Evolutionary conservation across 768 basidiomycete species (phyloP).

Genomic region (Cubamyces sp.): DNA sequence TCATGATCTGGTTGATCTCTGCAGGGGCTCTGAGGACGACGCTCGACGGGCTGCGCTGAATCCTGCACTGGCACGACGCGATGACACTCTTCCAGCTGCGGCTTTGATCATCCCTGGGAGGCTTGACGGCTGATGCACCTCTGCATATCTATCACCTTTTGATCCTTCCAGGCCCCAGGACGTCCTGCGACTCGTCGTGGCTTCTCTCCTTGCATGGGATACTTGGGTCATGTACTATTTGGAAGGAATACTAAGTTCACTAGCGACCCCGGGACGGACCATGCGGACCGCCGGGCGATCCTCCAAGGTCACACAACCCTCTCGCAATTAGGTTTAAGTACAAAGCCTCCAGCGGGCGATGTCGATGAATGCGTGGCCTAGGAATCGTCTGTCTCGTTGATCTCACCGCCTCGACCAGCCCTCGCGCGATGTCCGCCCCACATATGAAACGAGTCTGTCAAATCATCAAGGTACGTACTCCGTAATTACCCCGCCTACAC

Average conservation of each 20-base stretch:
- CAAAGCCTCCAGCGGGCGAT: too few relatives aligned
- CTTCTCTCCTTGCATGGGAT: too few relatives aligned
- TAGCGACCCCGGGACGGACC: constrained; percentile 1
- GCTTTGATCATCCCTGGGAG: constrained; percentile 14
- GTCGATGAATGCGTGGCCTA: too few relatives aligned
- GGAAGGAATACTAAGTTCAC: background rate
- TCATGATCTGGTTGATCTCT: constrained; percentile 10
- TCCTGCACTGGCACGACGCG: constrained; percentile 3
- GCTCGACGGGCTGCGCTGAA: background rate
- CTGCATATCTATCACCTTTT: constrained; percentile 4
- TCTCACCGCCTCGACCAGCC: background rate
- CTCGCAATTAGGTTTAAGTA: background rate
- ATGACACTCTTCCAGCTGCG: constrained; percentile 7
- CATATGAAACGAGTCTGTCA: constrained; percentile 65
- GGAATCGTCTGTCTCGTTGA: too few relatives aligned
- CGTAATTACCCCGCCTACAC: background rate
- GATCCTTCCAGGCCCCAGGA: background rate
- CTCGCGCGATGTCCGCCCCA: constrained; percentile 34
- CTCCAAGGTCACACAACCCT: constrained; percentile 13
- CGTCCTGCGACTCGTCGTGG: background rate
- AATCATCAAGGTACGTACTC: constrained; percentile 59
- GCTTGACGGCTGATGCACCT: constrained; percentile 10
- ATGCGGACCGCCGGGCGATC: constrained; percentile 3
- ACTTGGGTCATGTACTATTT: background rate
- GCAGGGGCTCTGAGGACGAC: background rate